phyloP scores from a whole-genome alignment of 2,329 filamentous ascomycete species.

The Clarireedia hainanense region DNA sequence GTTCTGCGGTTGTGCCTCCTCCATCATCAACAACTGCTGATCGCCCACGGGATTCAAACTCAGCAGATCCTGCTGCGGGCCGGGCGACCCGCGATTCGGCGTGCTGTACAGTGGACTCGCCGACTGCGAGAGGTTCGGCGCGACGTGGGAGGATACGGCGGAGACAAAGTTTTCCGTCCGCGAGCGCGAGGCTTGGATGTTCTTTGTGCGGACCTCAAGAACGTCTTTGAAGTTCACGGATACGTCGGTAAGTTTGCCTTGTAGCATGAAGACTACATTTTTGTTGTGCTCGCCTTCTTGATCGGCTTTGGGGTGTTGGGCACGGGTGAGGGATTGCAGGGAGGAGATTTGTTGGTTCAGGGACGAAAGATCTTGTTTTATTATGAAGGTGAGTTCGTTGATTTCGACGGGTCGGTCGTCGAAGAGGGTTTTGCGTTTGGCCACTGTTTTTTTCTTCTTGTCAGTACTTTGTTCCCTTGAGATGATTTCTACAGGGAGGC shows the following conservation, averaged over 20 bases:
- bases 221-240: conserved; percentile 96
- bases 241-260: conserved; percentile 87
- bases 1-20: conserved; percentile 80
- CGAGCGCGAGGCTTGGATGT: conserved; percentile 88
- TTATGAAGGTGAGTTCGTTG: conserved; percentile 92
- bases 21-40: conserved; percentile 86
- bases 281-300: conserved; percentile 97
- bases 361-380: conserved; percentile 89
- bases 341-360: conserved; percentile 80
- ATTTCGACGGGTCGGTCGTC: conserved; percentile 96
- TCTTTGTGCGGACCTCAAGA: conserved; percentile 91
- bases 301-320: conserved; percentile 62
- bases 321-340: conserved; percentile 69
- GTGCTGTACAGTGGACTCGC: conserved; percentile 84
- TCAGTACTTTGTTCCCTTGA: not conserved
- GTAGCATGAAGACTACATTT: conserved; percentile 86
- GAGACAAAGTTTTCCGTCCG: conserved; percentile 96
- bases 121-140: conserved; percentile 60
- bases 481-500: no score
- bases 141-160: conserved; percentile 71
- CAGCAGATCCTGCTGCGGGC: conserved; percentile 62
- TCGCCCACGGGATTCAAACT: conserved; percentile 80
- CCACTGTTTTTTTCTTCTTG: conserved; percentile 45
- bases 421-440: conserved; percentile 94
- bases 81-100: conserved; percentile 57